These are phyloP conservation scores for Blastocystis sp. DNA, from an alignment of 352 stramenopile genomes.

Conservation along the genomic window DNA sequence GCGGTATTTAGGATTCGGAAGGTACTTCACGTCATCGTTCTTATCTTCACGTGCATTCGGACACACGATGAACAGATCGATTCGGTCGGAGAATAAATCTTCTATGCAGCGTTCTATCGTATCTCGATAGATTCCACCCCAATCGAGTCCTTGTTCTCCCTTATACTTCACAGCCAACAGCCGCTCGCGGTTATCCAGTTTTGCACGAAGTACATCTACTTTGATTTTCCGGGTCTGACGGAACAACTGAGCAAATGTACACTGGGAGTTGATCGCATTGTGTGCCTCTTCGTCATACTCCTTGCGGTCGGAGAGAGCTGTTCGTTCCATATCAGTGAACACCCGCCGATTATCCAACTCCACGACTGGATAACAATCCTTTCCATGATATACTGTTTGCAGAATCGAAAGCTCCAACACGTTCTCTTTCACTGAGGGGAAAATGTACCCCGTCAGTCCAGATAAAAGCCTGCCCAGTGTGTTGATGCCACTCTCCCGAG, in stretches of 20 bases:
- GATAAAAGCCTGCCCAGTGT: slow-evolving; percentile 9
- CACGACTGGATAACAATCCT: slow-evolving; percentile 34
- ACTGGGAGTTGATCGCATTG: slow-evolving; percentile 1
- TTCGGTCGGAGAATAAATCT: slow-evolving; percentile 43
- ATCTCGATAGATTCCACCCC: slow-evolving; percentile 64
- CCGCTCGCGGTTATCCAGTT: slow-evolving; percentile 51
- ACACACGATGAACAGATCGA: slow-evolving; percentile 49
- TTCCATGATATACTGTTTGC: slow-evolving; percentile 35
- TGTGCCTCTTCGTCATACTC: background rate
- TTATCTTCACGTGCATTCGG: slow-evolving; percentile 14
- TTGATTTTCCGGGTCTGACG: slow-evolving; percentile 1
- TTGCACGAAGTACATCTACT: slow-evolving; percentile 7
- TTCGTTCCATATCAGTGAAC: slow-evolving; percentile 52
- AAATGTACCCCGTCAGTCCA: slow-evolving; percentile 30
- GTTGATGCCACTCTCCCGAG: background rate
- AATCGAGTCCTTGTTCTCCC: slow-evolving; percentile 64
- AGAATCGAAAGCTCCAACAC: slow-evolving; percentile 50
- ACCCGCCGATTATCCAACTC: slow-evolving; percentile 53
- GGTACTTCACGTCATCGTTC: slow-evolving; percentile 4
- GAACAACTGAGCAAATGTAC: slow-evolving; percentile 62
- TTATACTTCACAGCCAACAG: slow-evolving; percentile 64
- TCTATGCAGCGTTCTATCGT: slow-evolving; percentile 54
- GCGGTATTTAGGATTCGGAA: slow-evolving; percentile 75
- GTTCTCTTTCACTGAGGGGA: slow-evolving; percentile 49
- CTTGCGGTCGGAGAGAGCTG: background rate